Percentiles rank a stretch among this genome's conserved stretches.
These are phyloP conservation scores for Hanseniaspora gamundiae DNA, from an alignment of 1,139 yeast species.

Conservation along the genomic window DNA sequence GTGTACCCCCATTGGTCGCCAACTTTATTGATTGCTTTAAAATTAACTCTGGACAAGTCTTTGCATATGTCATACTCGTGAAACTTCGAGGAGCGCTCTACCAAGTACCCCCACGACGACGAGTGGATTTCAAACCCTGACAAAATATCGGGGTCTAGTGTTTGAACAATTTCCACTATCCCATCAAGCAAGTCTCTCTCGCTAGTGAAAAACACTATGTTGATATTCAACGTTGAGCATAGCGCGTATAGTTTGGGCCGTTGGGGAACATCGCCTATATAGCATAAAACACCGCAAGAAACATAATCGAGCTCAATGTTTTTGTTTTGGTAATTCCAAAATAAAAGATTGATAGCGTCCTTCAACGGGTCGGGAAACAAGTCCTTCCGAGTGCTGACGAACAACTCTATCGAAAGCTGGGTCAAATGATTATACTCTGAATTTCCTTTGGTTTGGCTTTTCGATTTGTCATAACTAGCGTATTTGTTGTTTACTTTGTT, in stretches of 20 bases:
- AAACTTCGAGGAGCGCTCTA: constrained; percentile 44
- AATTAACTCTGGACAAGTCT: constrained; percentile 40
- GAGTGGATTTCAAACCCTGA: constrained; percentile 78
- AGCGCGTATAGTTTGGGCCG: not conserved
- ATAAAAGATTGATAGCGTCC: constrained; percentile 47
- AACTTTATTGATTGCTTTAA: constrained; percentile 38
- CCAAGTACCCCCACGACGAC: constrained; percentile 79
- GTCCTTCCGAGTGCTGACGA: constrained; percentile 39
- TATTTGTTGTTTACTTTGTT: not conserved
- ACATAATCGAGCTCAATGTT: not conserved
- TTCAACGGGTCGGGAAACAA: constrained; percentile 52
- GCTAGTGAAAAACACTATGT: constrained; percentile 27
- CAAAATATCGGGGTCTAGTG: constrained; percentile 75
- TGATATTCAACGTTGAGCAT: constrained; percentile 5
- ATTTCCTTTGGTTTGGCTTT: not conserved
- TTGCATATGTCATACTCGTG: constrained; percentile 42
- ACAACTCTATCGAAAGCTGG: constrained; percentile 53
- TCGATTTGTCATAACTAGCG: not conserved
- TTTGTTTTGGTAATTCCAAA: constrained; percentile 47
- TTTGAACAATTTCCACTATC: constrained; percentile 43
- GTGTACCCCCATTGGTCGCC: constrained; percentile 77
- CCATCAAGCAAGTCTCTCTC: constrained; percentile 49
- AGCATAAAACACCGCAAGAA: not conserved
- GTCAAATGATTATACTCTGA: constrained; percentile 37
- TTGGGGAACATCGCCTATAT: not conserved